These are phyloP conservation scores for Heterobasidion irregulare DNA, from an alignment of 1,284 basidiomycete species.

Conservation along the genomic window DNA sequence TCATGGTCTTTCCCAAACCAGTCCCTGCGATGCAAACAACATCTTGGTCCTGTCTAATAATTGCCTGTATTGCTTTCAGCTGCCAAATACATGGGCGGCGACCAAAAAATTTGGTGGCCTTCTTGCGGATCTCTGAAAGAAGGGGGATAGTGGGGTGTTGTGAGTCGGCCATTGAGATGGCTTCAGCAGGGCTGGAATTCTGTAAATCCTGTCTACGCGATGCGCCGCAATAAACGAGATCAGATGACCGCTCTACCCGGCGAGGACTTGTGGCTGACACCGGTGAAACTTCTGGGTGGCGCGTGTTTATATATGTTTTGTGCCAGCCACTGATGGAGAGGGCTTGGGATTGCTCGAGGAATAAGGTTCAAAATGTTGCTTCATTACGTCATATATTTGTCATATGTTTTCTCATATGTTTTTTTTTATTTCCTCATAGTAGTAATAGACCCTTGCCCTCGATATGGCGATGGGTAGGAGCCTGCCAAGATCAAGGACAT, in stretches of 20 bases:
- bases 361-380: too few species aligned
- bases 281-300: not conserved
- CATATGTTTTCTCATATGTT: too few species aligned
- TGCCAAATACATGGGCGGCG: conserved; percentile 14
- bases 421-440: too few species aligned
- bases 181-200: not conserved
- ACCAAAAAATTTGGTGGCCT: not conserved
- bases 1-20: conserved; percentile 20
- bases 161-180: not conserved
- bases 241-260: not conserved
- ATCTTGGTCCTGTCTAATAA: conserved; percentile 9
- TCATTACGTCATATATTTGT: too few species aligned
- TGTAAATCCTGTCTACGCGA: not conserved
- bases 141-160: not conserved
- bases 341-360: not conserved
- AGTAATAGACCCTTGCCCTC: too few species aligned
- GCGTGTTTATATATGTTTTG: not conserved
- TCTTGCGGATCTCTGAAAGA: not conserved
- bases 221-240: not conserved
- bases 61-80: conserved; percentile 6
- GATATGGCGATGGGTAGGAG: too few species aligned
- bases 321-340: not conserved
- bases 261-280: not conserved
- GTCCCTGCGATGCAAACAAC: conserved; percentile 17
- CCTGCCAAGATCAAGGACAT: too few species aligned